Conservation (phyloP, 805 yeast species). For the Saturnispora zaruensis region DNA sequence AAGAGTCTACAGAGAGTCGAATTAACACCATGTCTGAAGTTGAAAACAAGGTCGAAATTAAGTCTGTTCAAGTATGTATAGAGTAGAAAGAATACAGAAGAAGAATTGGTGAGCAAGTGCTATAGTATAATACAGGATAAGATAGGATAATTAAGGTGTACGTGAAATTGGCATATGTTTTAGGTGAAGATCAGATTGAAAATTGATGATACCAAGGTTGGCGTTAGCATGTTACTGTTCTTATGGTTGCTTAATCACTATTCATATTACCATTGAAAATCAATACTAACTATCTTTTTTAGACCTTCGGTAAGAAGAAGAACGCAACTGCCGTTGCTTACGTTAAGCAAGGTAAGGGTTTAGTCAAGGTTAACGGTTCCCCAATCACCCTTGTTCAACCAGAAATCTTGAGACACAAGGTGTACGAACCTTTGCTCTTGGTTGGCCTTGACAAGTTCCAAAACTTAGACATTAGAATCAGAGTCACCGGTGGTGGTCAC, state of each 20-base stretch:
- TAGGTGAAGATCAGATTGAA: too few species aligned
- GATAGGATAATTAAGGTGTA: too few species aligned
- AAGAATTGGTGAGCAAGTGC: too few species aligned
- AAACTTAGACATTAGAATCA: slow-evolving; percentile 96
- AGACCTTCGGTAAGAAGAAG: slow-evolving; percentile 99
- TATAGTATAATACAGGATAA: too few species aligned
- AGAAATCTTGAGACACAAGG: slow-evolving; percentile 98
- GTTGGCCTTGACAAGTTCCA: slow-evolving; percentile 99
- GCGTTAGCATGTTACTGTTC: too few species aligned
- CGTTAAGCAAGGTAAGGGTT: slow-evolving; percentile 98
- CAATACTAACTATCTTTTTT: too few species aligned
- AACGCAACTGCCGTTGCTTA: slow-evolving; percentile 99
- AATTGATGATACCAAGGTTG: too few species aligned
- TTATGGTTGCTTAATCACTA: too few species aligned
- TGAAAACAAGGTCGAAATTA: slow-evolving; percentile 23
- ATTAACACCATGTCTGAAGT: slow-evolving; percentile 33
- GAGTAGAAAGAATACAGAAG: neutral
- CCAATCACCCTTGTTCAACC: slow-evolving; percentile 99
- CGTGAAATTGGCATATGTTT: too few species aligned
- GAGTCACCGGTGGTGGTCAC: slow-evolving; percentile 99
- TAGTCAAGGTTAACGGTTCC: slow-evolving; percentile 97
- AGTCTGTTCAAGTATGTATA: slow-evolving; percentile 84
- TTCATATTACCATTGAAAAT: too few species aligned
- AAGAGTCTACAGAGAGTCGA: neutral
- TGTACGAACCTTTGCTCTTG: slow-evolving; percentile 97